Evolutionary conservation across 192 early-diverging fungal species (phyloP).

Genomic region (Backusella tuberculispora): DNA sequence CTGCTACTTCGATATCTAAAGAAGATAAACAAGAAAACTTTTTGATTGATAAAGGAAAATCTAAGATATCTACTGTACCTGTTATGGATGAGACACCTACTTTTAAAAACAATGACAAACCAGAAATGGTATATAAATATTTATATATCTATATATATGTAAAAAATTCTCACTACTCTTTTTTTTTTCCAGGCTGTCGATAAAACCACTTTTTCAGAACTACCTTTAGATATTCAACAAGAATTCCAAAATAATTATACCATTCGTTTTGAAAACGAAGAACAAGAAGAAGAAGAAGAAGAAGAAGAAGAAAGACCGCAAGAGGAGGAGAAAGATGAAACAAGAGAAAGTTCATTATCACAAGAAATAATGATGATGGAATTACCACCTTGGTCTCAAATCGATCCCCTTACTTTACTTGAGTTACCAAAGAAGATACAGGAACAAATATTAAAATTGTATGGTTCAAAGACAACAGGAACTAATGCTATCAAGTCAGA

Average conservation of each 20-base stretch:
- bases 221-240: slow-evolving; percentile 36
- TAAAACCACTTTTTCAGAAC: neutral
- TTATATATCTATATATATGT: too few species aligned
- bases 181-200: neutral
- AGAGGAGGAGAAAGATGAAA: neutral
- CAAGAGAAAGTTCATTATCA: too few species aligned
- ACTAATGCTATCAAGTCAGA: neutral
- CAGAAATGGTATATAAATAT: slow-evolving; percentile 15
- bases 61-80: neutral
- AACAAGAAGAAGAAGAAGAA: slow-evolving; percentile 24
- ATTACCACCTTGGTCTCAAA: slow-evolving; percentile 52
- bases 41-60: neutral
- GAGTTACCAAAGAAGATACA: slow-evolving; percentile 41
- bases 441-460: slow-evolving; percentile 33
- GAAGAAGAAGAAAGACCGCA: slow-evolving; percentile 28
- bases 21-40: neutral
- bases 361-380: slow-evolving; percentile 8
- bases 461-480: slow-evolving; percentile 17
- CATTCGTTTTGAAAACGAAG: neutral
- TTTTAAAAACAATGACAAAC: neutral
- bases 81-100: neutral
- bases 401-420: slow-evolving; percentile 46
- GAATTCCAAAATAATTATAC: slow-evolving; percentile 36
- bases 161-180: neutral
- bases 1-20: neutral